Evolutionary conservation across 306 rosid genomes (phyloP), one percentile per base, ranked within the genome.

Genomic region (Ammopiptanthus mongolicus): DNA sequence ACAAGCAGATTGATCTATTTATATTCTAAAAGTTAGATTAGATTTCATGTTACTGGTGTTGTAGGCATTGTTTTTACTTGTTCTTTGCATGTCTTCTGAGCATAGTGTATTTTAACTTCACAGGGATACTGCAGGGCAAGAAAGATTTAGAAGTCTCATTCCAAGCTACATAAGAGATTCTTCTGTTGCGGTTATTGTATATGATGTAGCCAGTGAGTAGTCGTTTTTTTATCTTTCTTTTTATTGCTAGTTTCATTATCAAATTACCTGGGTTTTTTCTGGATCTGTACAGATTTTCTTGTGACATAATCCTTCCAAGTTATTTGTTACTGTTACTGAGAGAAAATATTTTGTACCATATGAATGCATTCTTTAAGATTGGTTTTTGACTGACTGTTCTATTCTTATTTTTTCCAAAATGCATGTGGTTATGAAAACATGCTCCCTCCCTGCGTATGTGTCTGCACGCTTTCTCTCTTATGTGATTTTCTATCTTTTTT

Each of bases 61-160:
- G 25, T 9, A 34, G 64, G 31, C 55, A 22, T 63, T 61, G 21
- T 52, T 5, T 52, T 76, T 53, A 31, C 44, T 15, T 28, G 17
- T 65, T 65, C 6, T 8, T 48, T 65, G 3, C 63, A 12, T 69
- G 34, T 59, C 53, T 63, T 60, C 64, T 33, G 15, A 78, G 36
- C 3, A 6, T 15, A 21, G 31, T 51, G 41, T 0, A 39, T 51
- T 65, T 23, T 46, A 5, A 50, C 31, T 36, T 42, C 57, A 69
- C 88, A 91, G 96, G 96, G 96, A 91, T 80, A 91, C 93, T 51
- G 96, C 96, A 29, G 93, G 93, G 37, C 96, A 90, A 85, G 96
- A 90, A 80, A 86, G 96, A 79, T 90, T 90, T 83, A 80, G 96
- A 81, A 91, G 93, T 80, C 91, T 91, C 21, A 91, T 91, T 82